Evolutionary conservation across 73 alveolate species (phyloP).

Genomic region (Strombidium stylifer): DNA sequence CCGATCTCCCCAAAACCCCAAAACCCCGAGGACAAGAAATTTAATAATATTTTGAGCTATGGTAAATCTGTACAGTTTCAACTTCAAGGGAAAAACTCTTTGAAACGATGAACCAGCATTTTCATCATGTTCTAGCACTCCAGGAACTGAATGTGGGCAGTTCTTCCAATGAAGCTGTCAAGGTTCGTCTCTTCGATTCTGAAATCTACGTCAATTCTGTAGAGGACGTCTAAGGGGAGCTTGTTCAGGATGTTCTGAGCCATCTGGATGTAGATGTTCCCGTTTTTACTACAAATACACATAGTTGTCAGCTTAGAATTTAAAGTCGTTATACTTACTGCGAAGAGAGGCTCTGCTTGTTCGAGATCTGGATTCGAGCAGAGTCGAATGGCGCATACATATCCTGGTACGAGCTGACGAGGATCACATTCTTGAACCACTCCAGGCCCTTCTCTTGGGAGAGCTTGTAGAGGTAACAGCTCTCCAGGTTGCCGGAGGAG

Average conservation of each 20-base stretch:
- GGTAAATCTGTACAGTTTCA: background rate
- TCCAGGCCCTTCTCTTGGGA: slow-evolving; percentile 53
- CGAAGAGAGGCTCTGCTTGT: slow-evolving; percentile 76
- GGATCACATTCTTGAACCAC: slow-evolving; percentile 84
- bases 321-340: slow-evolving; percentile 41
- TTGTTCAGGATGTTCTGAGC: slow-evolving; percentile 80
- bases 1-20: slow-evolving; percentile 2
- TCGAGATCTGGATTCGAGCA: slow-evolving; percentile 88
- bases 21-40: background rate
- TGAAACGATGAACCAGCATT: slow-evolving; percentile 83
- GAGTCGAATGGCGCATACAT: slow-evolving; percentile 98
- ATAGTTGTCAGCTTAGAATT: background rate
- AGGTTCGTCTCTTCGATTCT: slow-evolving; percentile 88
- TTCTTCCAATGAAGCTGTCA: slow-evolving; percentile 98
- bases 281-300: slow-evolving; percentile 54
- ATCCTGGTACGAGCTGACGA: slow-evolving; percentile 90
- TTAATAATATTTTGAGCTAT: background rate
- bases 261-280: slow-evolving; percentile 90
- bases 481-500: slow-evolving; percentile 80
- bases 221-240: slow-evolving; percentile 70
- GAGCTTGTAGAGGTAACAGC: slow-evolving; percentile 87
- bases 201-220: slow-evolving; percentile 93
- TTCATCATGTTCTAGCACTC: slow-evolving; percentile 93
- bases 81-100: slow-evolving; percentile 79
- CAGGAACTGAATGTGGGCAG: slow-evolving; percentile 96